These are phyloP conservation scores for Populus alba DNA, from an alignment of 345 rosid genomes.

Conservation along the genomic window DNA sequence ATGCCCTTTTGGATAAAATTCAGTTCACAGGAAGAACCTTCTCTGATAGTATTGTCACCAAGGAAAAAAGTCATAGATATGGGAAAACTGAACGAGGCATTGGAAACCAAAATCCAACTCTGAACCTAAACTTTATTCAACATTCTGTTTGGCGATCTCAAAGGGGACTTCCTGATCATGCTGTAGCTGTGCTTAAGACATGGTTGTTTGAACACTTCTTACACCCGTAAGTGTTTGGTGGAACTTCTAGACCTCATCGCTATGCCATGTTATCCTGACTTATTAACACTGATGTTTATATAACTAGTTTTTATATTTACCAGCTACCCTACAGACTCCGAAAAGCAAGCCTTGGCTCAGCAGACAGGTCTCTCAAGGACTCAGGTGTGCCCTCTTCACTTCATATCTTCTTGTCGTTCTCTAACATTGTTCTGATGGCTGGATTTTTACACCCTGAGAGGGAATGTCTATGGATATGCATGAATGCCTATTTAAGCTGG, in stretches of 20 bases:
- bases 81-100: not conserved
- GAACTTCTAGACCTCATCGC: not conserved
- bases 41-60: not conserved
- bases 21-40: conserved; percentile 5
- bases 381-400: conserved; percentile 14
- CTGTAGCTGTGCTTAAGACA: conserved; percentile 24
- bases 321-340: conserved; percentile 31
- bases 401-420: not conserved
- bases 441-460: not conserved
- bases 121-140: conserved; percentile 2
- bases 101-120: not conserved
- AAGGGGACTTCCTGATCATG: conserved; percentile 29
- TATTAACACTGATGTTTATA: not conserved
- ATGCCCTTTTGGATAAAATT: conserved; percentile 20
- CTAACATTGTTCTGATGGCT: not conserved
- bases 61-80: not conserved
- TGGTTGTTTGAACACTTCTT: conserved; percentile 34
- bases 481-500: not conserved
- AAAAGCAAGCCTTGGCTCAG: conserved; percentile 24
- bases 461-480: not conserved
- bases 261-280: not conserved
- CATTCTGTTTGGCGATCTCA: conserved; percentile 31
- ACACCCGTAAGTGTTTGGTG: conserved; percentile 26
- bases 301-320: not conserved
- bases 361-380: conserved; percentile 33